Base-by-base conservation (phyloP, 208 protist genomes). In the Crithidia expoeki region DNA sequence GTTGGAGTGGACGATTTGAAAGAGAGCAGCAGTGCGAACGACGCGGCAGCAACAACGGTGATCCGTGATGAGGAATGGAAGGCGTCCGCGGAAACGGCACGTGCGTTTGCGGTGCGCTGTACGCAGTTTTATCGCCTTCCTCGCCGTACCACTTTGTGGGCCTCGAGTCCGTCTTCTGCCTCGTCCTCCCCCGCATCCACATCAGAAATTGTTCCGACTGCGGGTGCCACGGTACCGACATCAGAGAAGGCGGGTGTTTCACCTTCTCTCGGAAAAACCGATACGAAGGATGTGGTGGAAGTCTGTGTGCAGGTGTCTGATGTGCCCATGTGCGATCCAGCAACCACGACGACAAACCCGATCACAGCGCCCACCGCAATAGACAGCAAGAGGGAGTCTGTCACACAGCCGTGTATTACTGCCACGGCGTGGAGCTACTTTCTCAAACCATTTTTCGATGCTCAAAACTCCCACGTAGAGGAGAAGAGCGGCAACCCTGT, bases 391-490 rank as follows among this genome's bases (percentile, higher is more conserved):
- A 53, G 33, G 30, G 59, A 68, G 12, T 17, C 40, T 19, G 4
- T 36, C 10, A n/a, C 10, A 4, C 42, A 61, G 1, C 25, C 30
- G 6, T 30, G 40, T 44, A 40, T 77, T 42, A 67, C 56, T 4
- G 72, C 72, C 16, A 77, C 72, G 5, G 34, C 72, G 40, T 77
- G 72, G 72, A 30, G 40, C 19, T 71, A 47, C 46, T 77, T 77
- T 50, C 27, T 77, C 5, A 69, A 66, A 7, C 47, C 53, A 5
- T 49, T 53, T 9, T 23, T 61, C 4, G 28, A 38, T 14, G 21
- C 47, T 0, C 44, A 61, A n/a, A 23, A 28, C 23, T 27, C 5
- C 2, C 49, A 1, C 0, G 4, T 46, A n/a, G 62, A 47, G 17
- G 49, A 44, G n/a, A 33, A 34, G 2, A 16, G 21, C 36, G 16